Conservation (phyloP, 768 basidiomycete genomes). For the Stropharia rugosoannulata region DNA sequence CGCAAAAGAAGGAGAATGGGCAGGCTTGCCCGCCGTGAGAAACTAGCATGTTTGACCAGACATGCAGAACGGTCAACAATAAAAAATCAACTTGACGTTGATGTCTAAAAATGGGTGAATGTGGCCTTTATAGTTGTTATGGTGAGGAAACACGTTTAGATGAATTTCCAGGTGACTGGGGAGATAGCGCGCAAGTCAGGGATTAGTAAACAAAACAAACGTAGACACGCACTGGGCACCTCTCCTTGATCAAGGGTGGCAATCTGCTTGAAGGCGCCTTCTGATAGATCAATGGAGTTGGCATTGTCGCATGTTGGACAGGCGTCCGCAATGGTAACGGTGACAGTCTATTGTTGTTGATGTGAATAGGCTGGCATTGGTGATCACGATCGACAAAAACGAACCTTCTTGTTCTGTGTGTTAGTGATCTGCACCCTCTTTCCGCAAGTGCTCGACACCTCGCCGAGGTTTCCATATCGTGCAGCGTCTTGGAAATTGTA, state of each 20-base stretch:
- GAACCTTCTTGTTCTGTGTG: constrained; percentile 50
- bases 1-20: constrained; percentile 9
- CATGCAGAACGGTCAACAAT: constrained; percentile 38
- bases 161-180: constrained; percentile 38
- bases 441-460: constrained; percentile 62
- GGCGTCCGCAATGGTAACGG: constrained; percentile 70
- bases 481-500: constrained; percentile 37
- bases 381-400: constrained; percentile 4
- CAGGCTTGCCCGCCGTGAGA: constrained; percentile 16
- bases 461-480: constrained; percentile 49
- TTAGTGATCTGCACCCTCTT: constrained; percentile 63
- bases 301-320: constrained; percentile 74
- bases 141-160: constrained; percentile 19
- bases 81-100: constrained; percentile 4
- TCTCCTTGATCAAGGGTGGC: constrained; percentile 48
- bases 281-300: constrained; percentile 77
- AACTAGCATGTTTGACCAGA: constrained; percentile 22
- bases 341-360: constrained; percentile 35
- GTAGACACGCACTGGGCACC: constrained; percentile 49
- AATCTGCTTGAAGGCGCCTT: constrained; percentile 62
- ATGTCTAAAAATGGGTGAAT: constrained; percentile 12
- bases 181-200: not conserved
- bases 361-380: not conserved
- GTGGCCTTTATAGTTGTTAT: constrained; percentile 6
- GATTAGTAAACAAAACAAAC: constrained; percentile 5